Base-by-base conservation (phyloP, 495 filamentous ascomycete genomes). In the Saxispiralis lemnorum region DNA sequence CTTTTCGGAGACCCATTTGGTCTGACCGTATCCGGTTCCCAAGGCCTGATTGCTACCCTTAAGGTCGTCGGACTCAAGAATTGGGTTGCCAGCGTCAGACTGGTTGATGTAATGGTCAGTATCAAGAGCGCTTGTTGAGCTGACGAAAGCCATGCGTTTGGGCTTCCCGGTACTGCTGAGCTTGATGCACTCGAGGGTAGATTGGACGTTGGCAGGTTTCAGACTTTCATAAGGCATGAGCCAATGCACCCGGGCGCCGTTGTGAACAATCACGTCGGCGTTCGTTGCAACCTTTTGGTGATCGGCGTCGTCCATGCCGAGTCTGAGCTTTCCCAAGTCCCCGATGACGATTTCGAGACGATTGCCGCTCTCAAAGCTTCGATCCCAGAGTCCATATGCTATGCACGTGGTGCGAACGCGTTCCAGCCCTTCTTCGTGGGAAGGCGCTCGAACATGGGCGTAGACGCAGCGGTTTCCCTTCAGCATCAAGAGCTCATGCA, bases 21-120 rank as follows among this genome's bases (percentile, higher is more conserved):
- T 75, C 61, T 95, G 87, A 7, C 86, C 89, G 54, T 97, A 97
- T 6, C 88, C 89, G 0, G 81, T 93, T 54, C 76, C 66, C 0
- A 87, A 69, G 20, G 76, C 77, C 17, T 64, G 70, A 9, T 70
- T 59, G 46, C 72, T 77, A 12, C 81, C 78, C 44, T 72, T 66
- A 5, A 85, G 60, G 43, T 79, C 71, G 49, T 85, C 79, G 0
- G 63, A 60, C 56, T 85, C 80, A 19, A 64, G 62, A 21, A 85
- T 62, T 38, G 67, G 68, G 13, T 54, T 55, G 30, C 73, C 72
- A 24, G 61, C 56, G 30, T 84, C 72, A 0, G 82, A 86, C 31
- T 83, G 69, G 6, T 71, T 56, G 44, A 93, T 72, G 53, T 83
- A 93, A 64, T 89, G 59, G 13, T 83, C 75, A 0, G 71, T 85